These are phyloP conservation scores for Ilyonectria sp. DNA, from an alignment of 2,329 filamentous ascomycete genomes.

Conservation along the genomic window DNA sequence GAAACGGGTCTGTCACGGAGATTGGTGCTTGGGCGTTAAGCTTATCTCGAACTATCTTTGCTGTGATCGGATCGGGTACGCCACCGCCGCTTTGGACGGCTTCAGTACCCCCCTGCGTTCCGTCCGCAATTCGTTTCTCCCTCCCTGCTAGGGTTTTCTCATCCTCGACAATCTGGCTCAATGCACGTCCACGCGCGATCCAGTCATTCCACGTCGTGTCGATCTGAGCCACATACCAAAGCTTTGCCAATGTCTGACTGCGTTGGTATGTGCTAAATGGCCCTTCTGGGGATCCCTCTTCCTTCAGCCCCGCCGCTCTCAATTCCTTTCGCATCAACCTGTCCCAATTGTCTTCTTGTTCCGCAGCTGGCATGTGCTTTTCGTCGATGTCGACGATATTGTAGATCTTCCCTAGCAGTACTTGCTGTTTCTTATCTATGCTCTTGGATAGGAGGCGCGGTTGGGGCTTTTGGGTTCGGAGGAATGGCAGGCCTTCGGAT, in stretches of 20 bases:
- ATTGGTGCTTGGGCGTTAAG: not conserved
- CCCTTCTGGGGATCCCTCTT: slow-evolving; percentile 20
- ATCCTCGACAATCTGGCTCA: slow-evolving; percentile 57
- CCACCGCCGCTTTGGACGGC: not conserved
- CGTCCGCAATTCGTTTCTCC: slow-evolving; percentile 33
- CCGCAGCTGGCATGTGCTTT: slow-evolving; percentile 49
- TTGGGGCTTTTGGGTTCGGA: slow-evolving; percentile 78
- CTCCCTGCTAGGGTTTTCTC: slow-evolving; percentile 53
- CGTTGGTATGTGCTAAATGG: slow-evolving; percentile 49
- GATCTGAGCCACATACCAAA: slow-evolving; percentile 53
- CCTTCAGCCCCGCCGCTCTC: slow-evolving; percentile 30
- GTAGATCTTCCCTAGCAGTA: slow-evolving; percentile 60
- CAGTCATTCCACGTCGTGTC: slow-evolving; percentile 55
- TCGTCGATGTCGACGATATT: slow-evolving; percentile 58
- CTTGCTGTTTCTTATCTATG: slow-evolving; percentile 65
- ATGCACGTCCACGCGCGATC: slow-evolving; percentile 58
- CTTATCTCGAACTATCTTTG: slow-evolving; percentile 1
- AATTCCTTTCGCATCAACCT: slow-evolving; percentile 50
- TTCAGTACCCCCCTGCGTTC: not conserved
- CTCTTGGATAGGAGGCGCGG: slow-evolving; percentile 70
- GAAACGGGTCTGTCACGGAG: not conserved
- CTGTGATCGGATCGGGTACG: not conserved
- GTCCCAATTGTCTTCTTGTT: slow-evolving; percentile 67
- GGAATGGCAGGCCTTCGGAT: slow-evolving; percentile 72
- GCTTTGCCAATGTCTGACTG: slow-evolving; percentile 48